Conservation (phyloP, 2,329 filamentous ascomycete species). For the Ambrosiella beaveri region DNA sequence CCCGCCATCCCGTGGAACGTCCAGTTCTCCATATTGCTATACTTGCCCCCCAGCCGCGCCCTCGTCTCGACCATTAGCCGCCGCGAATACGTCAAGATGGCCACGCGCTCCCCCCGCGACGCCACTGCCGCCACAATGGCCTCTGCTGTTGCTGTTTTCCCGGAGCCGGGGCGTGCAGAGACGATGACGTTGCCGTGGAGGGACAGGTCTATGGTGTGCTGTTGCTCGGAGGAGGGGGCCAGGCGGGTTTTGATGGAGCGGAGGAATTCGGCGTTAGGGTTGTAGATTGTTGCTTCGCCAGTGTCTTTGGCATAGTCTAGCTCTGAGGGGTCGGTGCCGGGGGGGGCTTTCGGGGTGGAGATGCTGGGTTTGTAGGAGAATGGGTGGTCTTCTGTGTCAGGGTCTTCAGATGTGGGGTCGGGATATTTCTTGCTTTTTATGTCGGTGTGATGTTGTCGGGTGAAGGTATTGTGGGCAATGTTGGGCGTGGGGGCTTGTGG, state of each 20-base stretch:
- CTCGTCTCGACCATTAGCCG: constrained; percentile 17
- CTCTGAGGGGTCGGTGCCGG: no score
- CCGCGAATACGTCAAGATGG: constrained; percentile 18
- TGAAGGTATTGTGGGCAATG: no score
- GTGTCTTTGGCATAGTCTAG: no score
- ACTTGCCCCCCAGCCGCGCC: constrained; percentile 14
- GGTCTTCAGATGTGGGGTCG: no score
- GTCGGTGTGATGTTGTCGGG: no score
- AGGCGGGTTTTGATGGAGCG: not conserved
- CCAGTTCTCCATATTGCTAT: constrained; percentile 14
- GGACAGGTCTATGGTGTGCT: constrained; percentile 16
- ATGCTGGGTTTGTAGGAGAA: no score
- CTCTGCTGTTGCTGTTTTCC: constrained; percentile 20
- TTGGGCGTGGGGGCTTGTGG: no score
- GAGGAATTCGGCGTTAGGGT: no score
- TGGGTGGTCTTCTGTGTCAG: no score
- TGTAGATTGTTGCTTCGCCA: no score
- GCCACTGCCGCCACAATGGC: constrained; percentile 15
- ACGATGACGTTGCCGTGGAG: constrained; percentile 18
- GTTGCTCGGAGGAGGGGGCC: constrained; percentile 17
- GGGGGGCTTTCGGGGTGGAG: no score
- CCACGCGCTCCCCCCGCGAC: constrained; percentile 13
- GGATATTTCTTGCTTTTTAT: no score
- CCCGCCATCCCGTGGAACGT: constrained; percentile 18
- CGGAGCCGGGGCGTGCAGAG: constrained; percentile 20